phyloP scores from a whole-genome alignment of 2,329 filamentous ascomycete species.

The Alternaria triticina region DNA sequence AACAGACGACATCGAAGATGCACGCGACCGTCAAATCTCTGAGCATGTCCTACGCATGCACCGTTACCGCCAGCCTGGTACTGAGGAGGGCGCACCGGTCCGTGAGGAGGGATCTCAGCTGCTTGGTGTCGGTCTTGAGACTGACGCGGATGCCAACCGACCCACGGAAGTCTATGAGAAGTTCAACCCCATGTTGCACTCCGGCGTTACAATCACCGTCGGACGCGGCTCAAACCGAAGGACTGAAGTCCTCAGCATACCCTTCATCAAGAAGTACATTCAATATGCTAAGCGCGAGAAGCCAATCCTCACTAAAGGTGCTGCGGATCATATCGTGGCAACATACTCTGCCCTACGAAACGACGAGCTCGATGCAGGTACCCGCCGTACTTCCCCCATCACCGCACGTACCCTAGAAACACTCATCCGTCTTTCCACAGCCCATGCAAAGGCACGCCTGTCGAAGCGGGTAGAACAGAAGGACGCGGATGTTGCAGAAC shows the following conservation, averaged over 20 bases:
- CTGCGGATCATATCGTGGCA: conserved; percentile 87
- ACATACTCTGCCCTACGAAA: conserved; percentile 93
- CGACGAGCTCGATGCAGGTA: conserved; percentile 93
- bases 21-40: conserved; percentile 86
- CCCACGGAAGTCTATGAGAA: conserved; percentile 94
- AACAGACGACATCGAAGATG: conserved; percentile 97
- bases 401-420: conserved; percentile 97
- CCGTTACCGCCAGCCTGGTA: conserved; percentile 87
- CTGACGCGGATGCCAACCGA: conserved; percentile 73
- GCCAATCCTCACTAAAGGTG: conserved; percentile 87
- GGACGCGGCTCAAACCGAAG: conserved; percentile 77
- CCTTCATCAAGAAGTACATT: conserved; percentile 99
- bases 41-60: conserved; percentile 99
- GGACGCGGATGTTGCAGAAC: conserved; percentile 86
- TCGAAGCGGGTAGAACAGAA: conserved; percentile 88
- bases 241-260: conserved; percentile 89
- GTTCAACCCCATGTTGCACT: conserved; percentile 93
- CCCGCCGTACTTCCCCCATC: conserved; percentile 90
- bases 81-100: conserved; percentile 92
- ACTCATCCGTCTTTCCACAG: conserved; percentile 95
- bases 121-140: conserved; percentile 84
- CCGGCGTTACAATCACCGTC: conserved; percentile 79
- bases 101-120: conserved; percentile 85
- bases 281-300: conserved; percentile 96
- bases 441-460: conserved; percentile 90